Base-by-base conservation (phyloP, 2,329 filamentous ascomycete genomes). In the Helotiales sp. region DNA sequence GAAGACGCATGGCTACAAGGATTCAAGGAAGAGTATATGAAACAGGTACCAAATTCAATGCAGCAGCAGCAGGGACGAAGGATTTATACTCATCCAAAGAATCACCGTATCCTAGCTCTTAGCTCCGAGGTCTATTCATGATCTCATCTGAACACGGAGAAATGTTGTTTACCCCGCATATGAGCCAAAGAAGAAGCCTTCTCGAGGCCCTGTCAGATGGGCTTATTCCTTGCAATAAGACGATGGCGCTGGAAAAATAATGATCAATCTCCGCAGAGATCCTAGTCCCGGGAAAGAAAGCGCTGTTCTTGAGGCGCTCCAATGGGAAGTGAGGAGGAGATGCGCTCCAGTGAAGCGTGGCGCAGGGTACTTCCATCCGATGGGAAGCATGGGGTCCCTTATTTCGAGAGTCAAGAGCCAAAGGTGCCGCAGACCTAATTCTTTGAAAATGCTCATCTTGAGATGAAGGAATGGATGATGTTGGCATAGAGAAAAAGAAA, bases 1-100 rank as follows among this genome's bases (percentile, higher is more conserved):
- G 47, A 55, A 68, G 50, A 63, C 49, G 63, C 67, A 70, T 69
- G 34, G 33, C 52, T 58, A 30, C 12, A 40, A 46, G 29, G 38
- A 22, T 34, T 12, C 19, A 47, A 15, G 25, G 25, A 13, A 44
- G 34, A 49, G 12, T 8, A 22, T 30, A 31, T 19, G 46, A 48
- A 48, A 33, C 25, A 48, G 46, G 40, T 44, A 44, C 40, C 40
- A 24, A 44, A 44, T 44, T 8, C 40, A 44, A 44, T 3, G 27
- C 22, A 40, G 12, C 17, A 27, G 22, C 19, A 30, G 15, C 5
- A 31, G 46, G 29, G 24, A 29, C 50, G 22, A 17, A 29, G 5
- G 13, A 36, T 42, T 50, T 58, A 58, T 58, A 54, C 51, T 22
- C 33, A 38, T 7, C 29, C 30, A 2, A 6, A n/a, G 6, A 12